Conservation (phyloP, 1,284 basidiomycete genomes). For the Melampsora abietis-canadensis region DNA sequence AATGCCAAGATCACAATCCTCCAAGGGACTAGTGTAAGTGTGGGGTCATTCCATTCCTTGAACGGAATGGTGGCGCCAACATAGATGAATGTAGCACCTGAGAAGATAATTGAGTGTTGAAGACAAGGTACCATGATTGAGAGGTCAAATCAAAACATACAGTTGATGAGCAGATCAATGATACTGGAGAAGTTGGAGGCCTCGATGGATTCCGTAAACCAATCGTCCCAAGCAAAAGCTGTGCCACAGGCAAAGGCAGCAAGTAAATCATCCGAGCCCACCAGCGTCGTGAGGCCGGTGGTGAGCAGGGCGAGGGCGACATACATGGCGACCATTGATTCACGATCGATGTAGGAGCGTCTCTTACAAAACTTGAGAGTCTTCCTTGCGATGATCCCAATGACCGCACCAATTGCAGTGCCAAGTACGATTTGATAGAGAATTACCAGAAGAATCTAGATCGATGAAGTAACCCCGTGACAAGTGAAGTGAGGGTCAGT, state of each 20-base stretch:
- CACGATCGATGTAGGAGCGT: slow-evolving; percentile 85
- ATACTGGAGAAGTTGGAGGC: slow-evolving; percentile 93
- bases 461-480: slow-evolving; percentile 40
- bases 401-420: slow-evolving; percentile 69
- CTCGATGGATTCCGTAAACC: slow-evolving; percentile 91
- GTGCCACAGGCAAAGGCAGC: slow-evolving; percentile 92
- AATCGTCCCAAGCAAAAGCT: slow-evolving; percentile 88
- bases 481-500: slow-evolving; percentile 66
- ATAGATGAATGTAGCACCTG: slow-evolving; percentile 38
- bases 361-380: slow-evolving; percentile 92
- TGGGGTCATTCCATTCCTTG: slow-evolving; percentile 65
- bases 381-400: slow-evolving; percentile 81
- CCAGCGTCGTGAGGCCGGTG: slow-evolving; percentile 74
- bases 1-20: slow-evolving; percentile 76
- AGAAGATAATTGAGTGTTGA: background rate
- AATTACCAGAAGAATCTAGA: slow-evolving; percentile 52
- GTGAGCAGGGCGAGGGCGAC: slow-evolving; percentile 71
- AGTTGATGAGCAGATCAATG: slow-evolving; percentile 69
- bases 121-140: slow-evolving; percentile 46
- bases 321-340: slow-evolving; percentile 88
- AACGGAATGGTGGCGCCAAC: slow-evolving; percentile 82
- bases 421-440: slow-evolving; percentile 80
- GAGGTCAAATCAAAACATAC: slow-evolving; percentile 1
- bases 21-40: slow-evolving; percentile 73
- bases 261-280: slow-evolving; percentile 90